These are phyloP conservation scores for Xylaria venustula DNA, from an alignment of 495 filamentous ascomycete genomes.

Conservation along the genomic window DNA sequence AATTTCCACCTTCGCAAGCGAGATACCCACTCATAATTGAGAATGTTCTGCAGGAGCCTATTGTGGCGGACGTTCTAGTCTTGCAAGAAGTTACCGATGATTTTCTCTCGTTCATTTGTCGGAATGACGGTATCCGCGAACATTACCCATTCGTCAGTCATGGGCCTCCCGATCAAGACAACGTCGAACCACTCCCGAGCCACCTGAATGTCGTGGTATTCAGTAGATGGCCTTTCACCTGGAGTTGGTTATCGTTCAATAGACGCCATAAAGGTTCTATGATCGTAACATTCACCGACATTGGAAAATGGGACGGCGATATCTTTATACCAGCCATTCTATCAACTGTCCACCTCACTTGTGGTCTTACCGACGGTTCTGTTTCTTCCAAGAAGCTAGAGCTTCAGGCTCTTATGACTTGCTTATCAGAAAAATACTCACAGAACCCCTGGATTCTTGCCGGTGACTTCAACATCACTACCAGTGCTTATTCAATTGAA, in stretches of 20 bases:
- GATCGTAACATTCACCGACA: conserved; percentile 38
- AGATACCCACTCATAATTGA: conserved; percentile 50
- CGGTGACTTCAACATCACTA: conserved; percentile 59
- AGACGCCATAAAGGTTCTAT: conserved; percentile 51
- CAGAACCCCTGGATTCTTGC: conserved; percentile 49
- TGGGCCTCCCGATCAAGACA: conserved; percentile 46
- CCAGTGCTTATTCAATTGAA: conserved; percentile 50
- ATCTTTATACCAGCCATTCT: conserved; percentile 37
- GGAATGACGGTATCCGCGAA: conserved; percentile 39
- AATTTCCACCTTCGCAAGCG: conserved; percentile 42
- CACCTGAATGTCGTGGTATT: conserved; percentile 55
- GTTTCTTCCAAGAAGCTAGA: conserved; percentile 51
- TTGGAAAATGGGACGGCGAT: conserved; percentile 25
- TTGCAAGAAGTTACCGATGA: conserved; percentile 60
- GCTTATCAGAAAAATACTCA: conserved; percentile 36
- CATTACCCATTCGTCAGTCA: conserved; percentile 51
- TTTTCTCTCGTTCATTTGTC: conserved; percentile 52
- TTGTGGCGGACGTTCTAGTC: conserved; percentile 47
- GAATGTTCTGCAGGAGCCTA: conserved; percentile 38
- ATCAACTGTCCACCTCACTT: conserved; percentile 53
- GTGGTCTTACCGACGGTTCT: conserved; percentile 52
- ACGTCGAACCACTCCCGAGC: conserved; percentile 50
- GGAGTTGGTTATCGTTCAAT: conserved; percentile 45
- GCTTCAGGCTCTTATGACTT: conserved; percentile 40
- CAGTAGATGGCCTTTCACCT: conserved; percentile 48